Evolutionary conservation across 257 asterid genomes (phyloP).

Genomic region (Marsdenia floribunda): DNA sequence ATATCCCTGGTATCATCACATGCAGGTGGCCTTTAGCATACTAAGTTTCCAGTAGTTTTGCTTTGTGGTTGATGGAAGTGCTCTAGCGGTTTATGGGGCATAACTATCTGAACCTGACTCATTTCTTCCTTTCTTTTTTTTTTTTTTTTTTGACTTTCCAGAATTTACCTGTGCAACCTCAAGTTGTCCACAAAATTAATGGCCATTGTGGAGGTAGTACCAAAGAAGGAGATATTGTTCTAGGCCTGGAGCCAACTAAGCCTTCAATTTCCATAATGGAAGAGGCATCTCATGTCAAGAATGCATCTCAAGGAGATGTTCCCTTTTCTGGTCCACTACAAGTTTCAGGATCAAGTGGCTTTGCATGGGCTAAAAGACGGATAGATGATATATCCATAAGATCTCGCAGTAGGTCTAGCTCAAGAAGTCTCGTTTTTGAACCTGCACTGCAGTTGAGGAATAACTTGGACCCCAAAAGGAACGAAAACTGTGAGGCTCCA

Average conservation of each 20-base stretch:
- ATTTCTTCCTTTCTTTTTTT: background rate
- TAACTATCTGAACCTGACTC: background rate
- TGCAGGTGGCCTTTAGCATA: background rate
- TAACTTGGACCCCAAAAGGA: conserved; percentile 44
- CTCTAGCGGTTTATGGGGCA: background rate
- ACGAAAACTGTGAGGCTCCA: conserved; percentile 40
- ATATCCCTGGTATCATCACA: background rate
- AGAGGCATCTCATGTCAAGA: conserved; percentile 65
- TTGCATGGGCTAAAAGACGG: conserved; percentile 88
- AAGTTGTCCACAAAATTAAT: conserved; percentile 32
- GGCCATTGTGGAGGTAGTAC: conserved; percentile 23
- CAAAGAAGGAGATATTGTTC: conserved; percentile 38
- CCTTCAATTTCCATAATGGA: conserved; percentile 29
- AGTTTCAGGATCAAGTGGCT: conserved; percentile 88
- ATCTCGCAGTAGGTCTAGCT: conserved; percentile 75
- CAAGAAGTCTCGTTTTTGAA: conserved; percentile 81
- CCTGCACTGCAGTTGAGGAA: conserved; percentile 48
- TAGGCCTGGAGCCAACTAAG: conserved; percentile 41
- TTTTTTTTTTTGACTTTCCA: conserved; percentile 24
- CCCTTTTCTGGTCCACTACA: conserved; percentile 74
- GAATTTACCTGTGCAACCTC: conserved; percentile 55
- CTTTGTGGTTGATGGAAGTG: background rate
- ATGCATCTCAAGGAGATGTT: conserved; percentile 84
- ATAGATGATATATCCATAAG: conserved; percentile 56
- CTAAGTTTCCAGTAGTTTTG: background rate